Evolutionary conservation across 352 stramenopile species (phyloP).

Genomic region (Pythium brachiatum): DNA sequence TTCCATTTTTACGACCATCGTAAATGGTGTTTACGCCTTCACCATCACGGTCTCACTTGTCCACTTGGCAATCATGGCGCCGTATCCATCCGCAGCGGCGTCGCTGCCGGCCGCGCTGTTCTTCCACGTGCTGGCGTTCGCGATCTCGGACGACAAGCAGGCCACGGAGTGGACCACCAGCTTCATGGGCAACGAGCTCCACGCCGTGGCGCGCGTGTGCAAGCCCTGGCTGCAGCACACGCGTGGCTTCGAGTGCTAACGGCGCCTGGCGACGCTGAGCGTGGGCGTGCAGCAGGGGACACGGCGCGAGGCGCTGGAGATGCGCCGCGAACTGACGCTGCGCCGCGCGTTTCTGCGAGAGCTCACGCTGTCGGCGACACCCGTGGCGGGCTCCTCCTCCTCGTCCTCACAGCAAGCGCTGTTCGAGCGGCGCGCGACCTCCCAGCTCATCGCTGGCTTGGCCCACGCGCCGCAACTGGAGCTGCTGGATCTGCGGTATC

Average conservation of each 20-base stretch:
- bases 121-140: slow-evolving; percentile 11
- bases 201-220: slow-evolving; percentile 6
- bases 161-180: neutral
- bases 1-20: too few species aligned
- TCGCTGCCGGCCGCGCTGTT: slow-evolving; percentile 11
- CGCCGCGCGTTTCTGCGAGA: slow-evolving; percentile 10
- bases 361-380: neutral
- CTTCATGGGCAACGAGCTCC: neutral
- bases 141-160: slow-evolving; percentile 1
- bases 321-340: slow-evolving; percentile 5
- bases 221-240: slow-evolving; percentile 3
- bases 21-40: too few species aligned
- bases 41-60: too few species aligned
- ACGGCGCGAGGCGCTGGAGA: slow-evolving; percentile 7
- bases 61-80: too few species aligned
- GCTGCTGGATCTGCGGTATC: slow-evolving; percentile 6
- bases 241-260: slow-evolving; percentile 4
- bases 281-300: neutral
- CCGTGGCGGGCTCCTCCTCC: too few species aligned
- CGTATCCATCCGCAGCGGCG: neutral
- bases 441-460: neutral
- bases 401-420: neutral
- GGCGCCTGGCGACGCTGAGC: slow-evolving; percentile 5
- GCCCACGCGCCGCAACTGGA: slow-evolving; percentile 6
- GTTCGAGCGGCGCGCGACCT: neutral